Base-by-base conservation (phyloP, 805 yeast genomes). In the Grigorovia transvaalensis region DNA sequence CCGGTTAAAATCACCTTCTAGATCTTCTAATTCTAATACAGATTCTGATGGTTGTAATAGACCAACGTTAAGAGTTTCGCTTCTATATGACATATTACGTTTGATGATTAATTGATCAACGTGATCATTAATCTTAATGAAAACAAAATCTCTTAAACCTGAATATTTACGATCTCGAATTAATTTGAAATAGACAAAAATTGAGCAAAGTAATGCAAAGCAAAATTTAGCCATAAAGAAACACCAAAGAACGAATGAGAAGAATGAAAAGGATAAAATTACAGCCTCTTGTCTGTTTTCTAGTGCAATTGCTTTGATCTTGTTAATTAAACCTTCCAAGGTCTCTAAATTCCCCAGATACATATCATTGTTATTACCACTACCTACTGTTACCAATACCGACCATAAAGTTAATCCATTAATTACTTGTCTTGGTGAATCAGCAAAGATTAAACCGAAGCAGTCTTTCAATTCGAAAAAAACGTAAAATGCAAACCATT, bases 401-500 rank as follows among this genome's bases (percentile, higher is more conserved):
- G 80, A 75, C 66, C 74, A 76, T 23, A 84, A 67, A 0, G 96
- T 86, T 59, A 85, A 71, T 20, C 88, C 84, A 62, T 88, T 88
- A 56, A 88, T 77, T 1, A 85, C 82, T 67, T 88, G 96, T 67
- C 96, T 79, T 17, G 96, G 96, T 18, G 88, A 76, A 57, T 88
- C 96, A 0, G 95, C 88, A 42, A 85, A 69, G 8, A 87, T 59
- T 58, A 87, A 75, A 38, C 79, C 71, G 12, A 85, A 57, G 55
- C 80, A 84, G 50, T 79, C 78, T 58, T 84, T 82, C 50, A 84
- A 70, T 47, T 85, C 81, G 55, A 77, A 78, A 64, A 80, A 85
- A 3, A 82, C 75, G 57, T 75, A 77, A 55, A 88, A 78, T 15
- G 88, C 79, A 50, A 81, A 68, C 76, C 84, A 81, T 57, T 86